Conservation (phyloP, 2,329 filamentous ascomycete species). For the Clarireedia paspali region DNA sequence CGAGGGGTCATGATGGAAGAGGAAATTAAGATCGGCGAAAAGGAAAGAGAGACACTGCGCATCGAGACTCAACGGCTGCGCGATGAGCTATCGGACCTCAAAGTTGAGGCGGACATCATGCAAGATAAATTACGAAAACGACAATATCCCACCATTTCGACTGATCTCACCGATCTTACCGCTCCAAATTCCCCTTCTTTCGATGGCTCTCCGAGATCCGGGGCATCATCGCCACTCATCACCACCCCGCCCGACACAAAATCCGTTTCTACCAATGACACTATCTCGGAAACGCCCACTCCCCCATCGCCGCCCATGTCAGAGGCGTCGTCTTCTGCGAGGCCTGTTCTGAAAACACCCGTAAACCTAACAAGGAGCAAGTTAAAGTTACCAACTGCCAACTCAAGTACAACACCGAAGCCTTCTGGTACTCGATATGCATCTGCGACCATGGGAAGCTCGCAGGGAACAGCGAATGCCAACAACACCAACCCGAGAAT, state of each 20-base stretch:
- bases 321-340: conserved; percentile 53
- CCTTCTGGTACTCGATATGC: conserved; percentile 28
- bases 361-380: conserved; percentile 33
- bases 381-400: conserved; percentile 47
- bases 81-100: conserved; percentile 86
- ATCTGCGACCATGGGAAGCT: conserved; percentile 19
- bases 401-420: conserved; percentile 47
- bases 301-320: conserved; percentile 93
- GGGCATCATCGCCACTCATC: conserved; percentile 84
- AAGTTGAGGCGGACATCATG: conserved; percentile 89
- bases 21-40: conserved; percentile 83
- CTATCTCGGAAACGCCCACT: conserved; percentile 62
- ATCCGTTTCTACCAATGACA: conserved; percentile 48
- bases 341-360: conserved; percentile 22
- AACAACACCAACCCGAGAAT: conserved; percentile 14
- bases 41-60: conserved; percentile 80
- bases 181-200: conserved; percentile 64
- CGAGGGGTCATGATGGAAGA: conserved; percentile 89
- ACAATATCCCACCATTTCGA: conserved; percentile 51
- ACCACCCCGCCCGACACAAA: conserved; percentile 75
- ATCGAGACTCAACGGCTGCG: conserved; percentile 87
- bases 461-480: conserved; percentile 18
- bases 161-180: conserved; percentile 55
- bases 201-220: conserved; percentile 71
- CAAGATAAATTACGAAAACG: conserved; percentile 85